Evolutionary conservation across 163 green algal genomes (phyloP).

Genomic region (Prototheca cutis): DNA sequence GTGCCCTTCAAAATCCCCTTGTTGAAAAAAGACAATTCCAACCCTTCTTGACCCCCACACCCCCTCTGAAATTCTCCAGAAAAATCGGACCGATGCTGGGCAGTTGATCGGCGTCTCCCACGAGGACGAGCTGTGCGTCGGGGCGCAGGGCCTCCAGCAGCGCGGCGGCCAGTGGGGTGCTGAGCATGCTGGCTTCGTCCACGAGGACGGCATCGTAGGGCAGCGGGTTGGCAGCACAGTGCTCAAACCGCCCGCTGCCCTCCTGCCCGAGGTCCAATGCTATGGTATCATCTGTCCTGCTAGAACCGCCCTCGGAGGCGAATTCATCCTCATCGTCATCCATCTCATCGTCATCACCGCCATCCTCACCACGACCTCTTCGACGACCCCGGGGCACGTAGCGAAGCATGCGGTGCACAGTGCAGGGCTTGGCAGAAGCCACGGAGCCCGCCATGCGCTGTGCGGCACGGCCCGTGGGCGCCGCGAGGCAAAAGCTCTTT

Average conservation of each 20-base stretch:
- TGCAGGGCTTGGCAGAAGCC: slow-evolving; percentile 30
- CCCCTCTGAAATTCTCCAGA: no score
- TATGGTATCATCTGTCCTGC: no score
- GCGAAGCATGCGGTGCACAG: slow-evolving; percentile 63
- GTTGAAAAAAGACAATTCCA: no score
- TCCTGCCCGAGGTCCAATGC: slow-evolving; percentile 1
- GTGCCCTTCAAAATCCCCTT: no score
- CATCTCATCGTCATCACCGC: no score
- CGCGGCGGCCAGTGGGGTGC: slow-evolving; percentile 54
- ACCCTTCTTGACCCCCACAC: no score
- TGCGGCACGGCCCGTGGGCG: slow-evolving; percentile 57
- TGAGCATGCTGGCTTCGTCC: slow-evolving; percentile 79
- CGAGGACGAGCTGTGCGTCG: slow-evolving; percentile 53
- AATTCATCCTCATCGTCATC: background rate
- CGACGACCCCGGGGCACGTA: slow-evolving; percentile 26
- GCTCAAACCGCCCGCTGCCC: background rate
- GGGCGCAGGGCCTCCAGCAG: slow-evolving; percentile 53
- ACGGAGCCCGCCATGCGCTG: slow-evolving; percentile 48
- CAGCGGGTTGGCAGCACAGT: slow-evolving; percentile 22
- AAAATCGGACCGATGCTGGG: slow-evolving; percentile 62
- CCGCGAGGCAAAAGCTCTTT: slow-evolving; percentile 44
- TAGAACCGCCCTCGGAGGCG: no score
- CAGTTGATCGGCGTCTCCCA: slow-evolving; percentile 81
- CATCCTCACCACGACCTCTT: no score
- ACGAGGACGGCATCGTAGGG: slow-evolving; percentile 48